These are phyloP conservation scores for Neurospora africana DNA, from an alignment of 495 filamentous ascomycete genomes.

Conservation along the genomic window DNA sequence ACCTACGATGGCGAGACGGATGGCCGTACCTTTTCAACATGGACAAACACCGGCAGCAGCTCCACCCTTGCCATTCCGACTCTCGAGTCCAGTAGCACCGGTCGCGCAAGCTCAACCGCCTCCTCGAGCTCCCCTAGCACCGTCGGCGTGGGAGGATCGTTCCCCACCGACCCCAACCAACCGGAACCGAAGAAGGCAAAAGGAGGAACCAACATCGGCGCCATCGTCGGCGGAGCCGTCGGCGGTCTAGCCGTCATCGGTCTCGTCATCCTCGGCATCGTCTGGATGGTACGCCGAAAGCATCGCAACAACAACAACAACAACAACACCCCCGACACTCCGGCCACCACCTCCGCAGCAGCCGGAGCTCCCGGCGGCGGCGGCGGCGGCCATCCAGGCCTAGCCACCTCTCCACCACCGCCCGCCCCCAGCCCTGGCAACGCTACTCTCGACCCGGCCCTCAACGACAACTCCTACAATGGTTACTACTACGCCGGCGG, in stretches of 20 bases:
- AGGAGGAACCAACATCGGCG: conserved; percentile 25
- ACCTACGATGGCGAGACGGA: conserved; percentile 25
- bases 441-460: not conserved
- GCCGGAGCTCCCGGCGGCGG: not conserved
- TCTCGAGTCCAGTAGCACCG: conserved; percentile 1
- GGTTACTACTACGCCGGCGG: not conserved
- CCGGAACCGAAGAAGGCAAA: not conserved
- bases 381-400: not conserved
- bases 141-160: not conserved
- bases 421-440: not conserved
- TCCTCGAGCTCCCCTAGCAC: not conserved
- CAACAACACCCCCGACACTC: not conserved
- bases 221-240: conserved; percentile 40
- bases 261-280: conserved; percentile 27
- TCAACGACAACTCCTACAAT: not conserved
- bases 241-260: conserved; percentile 36
- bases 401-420: not conserved
- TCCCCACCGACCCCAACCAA: not conserved
- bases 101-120: conserved; percentile 1
- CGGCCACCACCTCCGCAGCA: not conserved
- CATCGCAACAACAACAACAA: conserved; percentile 6
- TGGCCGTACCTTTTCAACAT: conserved; percentile 13
- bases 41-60: not conserved
- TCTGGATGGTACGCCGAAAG: conserved; percentile 27
- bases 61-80: not conserved